These are phyloP conservation scores for Periconia sp. DNA, from an alignment of 2,329 filamentous ascomycete species.

Conservation along the genomic window DNA sequence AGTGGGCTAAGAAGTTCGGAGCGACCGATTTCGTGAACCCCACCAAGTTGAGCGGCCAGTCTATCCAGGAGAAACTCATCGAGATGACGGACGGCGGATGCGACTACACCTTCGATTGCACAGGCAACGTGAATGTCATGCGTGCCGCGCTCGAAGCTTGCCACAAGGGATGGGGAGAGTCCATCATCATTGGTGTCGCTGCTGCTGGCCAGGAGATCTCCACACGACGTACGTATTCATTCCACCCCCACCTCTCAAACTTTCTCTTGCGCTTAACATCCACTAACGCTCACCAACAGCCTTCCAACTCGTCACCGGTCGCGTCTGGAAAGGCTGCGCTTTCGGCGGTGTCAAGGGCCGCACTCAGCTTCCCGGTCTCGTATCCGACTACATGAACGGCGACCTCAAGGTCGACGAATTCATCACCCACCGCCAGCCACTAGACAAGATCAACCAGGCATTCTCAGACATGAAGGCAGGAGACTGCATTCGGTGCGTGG, in stretches of 20 bases:
- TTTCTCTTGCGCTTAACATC: not conserved
- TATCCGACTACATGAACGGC: slow-evolving; percentile 86
- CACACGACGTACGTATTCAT: slow-evolving; percentile 76
- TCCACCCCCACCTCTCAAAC: not conserved
- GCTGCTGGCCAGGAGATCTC: slow-evolving; percentile 95
- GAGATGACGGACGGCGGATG: slow-evolving; percentile 98
- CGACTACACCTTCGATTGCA: slow-evolving; percentile 99
- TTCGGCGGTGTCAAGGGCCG: slow-evolving; percentile 99
- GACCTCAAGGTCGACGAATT: slow-evolving; percentile 98
- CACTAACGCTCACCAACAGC: slow-evolving; percentile 58
- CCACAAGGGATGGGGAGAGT: slow-evolving; percentile 99
- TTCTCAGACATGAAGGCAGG: slow-evolving; percentile 95
- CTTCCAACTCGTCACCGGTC: slow-evolving; percentile 97
- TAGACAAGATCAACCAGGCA: slow-evolving; percentile 84
- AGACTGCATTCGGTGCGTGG: slow-evolving; percentile 95
- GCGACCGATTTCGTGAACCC: slow-evolving; percentile 98
- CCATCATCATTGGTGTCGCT: slow-evolving; percentile 96
- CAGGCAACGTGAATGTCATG: slow-evolving; percentile 96
- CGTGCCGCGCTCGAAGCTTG: slow-evolving; percentile 93
- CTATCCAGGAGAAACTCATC: slow-evolving; percentile 87
- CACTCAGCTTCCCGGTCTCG: slow-evolving; percentile 84
- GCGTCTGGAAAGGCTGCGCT: slow-evolving; percentile 96
- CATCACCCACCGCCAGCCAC: slow-evolving; percentile 90
- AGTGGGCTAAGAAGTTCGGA: slow-evolving; percentile 92
- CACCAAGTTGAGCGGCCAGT: slow-evolving; percentile 68